Evolutionary conservation across 768 basidiomycete species (phyloP).

Genomic region (Tricholoma matsutake): DNA sequence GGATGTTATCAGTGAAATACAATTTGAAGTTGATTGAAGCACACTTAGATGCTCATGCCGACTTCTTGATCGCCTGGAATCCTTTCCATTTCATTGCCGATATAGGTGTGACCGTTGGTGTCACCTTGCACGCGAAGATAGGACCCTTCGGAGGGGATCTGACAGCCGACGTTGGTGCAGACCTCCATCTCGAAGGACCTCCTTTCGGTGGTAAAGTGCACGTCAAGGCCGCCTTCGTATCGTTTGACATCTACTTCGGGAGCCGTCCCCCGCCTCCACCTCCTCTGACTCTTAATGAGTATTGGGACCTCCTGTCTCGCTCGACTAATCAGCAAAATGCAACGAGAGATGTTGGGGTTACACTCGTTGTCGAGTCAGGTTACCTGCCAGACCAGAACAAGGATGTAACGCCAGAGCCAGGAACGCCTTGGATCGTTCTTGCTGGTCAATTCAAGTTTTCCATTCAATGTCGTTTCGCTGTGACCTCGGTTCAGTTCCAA

Average conservation of each 20-base stretch:
- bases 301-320: background rate
- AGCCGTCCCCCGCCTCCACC: background rate
- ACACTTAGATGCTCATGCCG: constrained; percentile 1
- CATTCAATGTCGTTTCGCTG: background rate
- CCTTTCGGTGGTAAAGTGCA: constrained; percentile 3
- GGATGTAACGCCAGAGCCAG: background rate
- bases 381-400: background rate
- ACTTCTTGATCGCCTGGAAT: constrained; percentile 3
- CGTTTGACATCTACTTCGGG: constrained; percentile 3
- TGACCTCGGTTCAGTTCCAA: background rate
- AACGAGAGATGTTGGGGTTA: background rate
- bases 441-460: background rate
- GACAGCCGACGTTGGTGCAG: background rate
- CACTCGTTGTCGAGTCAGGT: background rate
- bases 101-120: constrained; percentile 1
- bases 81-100: constrained; percentile 4
- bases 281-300: background rate
- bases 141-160: background rate
- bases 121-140: background rate
- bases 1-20: background rate
- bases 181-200: constrained; percentile 3
- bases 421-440: background rate
- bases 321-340: background rate
- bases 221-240: background rate
- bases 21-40: background rate